Evolutionary conservation across 495 filamentous ascomycete species (phyloP).

Genomic region (Penicillium tannophilum): DNA sequence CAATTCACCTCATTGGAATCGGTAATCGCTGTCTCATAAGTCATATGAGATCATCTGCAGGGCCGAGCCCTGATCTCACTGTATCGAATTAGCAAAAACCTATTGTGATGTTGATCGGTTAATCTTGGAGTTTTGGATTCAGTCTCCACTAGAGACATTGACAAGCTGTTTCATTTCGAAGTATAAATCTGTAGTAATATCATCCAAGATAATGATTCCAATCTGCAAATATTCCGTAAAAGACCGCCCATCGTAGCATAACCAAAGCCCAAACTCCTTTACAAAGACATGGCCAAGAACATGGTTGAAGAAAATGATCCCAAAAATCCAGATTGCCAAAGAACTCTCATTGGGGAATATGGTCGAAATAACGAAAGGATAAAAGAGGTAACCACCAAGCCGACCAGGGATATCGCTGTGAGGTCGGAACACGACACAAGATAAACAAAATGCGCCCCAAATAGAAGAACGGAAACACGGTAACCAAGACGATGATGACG

Average conservation of each 20-base stretch:
- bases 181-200: not conserved
- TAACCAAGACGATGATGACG: not conserved
- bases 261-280: not conserved
- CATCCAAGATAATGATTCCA: not conserved
- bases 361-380: not conserved
- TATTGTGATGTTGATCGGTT: no score
- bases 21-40: no score
- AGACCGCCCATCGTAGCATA: not conserved
- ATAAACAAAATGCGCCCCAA: constrained; percentile 11
- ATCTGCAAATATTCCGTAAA: not conserved
- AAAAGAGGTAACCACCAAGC: constrained; percentile 5
- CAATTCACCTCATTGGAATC: no score
- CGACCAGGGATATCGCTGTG: constrained; percentile 10
- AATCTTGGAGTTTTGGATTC: not conserved
- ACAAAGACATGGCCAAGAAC: not conserved
- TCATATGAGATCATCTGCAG: no score
- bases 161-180: not conserved
- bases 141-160: not conserved
- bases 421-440: not conserved
- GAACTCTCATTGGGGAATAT: constrained; percentile 11
- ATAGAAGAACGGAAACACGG: not conserved
- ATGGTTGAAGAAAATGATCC: not conserved
- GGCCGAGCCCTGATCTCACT: no score
- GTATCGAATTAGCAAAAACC: no score
- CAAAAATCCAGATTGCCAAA: not conserved